These are phyloP conservation scores for Calonectria pseudoreteaudii DNA, from an alignment of 2,329 filamentous ascomycete species.

Conservation along the genomic window DNA sequence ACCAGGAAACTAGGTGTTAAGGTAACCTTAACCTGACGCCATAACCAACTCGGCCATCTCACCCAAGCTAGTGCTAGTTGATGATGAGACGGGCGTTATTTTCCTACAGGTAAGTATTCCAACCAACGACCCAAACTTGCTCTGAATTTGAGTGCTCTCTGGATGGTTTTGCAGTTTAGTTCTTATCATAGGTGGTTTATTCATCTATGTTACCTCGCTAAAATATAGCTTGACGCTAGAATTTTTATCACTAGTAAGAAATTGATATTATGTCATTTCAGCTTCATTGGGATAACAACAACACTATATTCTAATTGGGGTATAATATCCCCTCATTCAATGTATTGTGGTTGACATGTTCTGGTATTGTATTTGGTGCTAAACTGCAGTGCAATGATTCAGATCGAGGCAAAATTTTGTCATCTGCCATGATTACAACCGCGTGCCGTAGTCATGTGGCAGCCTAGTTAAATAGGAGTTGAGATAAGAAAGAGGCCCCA, in stretches of 20 bases:
- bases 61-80: constrained; percentile 25
- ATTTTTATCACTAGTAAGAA: not conserved
- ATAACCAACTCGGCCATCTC: constrained; percentile 47
- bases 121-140: not conserved
- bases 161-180: not conserved
- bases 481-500: not conserved
- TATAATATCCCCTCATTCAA: not conserved
- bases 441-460: not conserved
- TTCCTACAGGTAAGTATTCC: not conserved
- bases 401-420: not conserved
- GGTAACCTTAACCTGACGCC: constrained; percentile 45
- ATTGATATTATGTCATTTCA: not conserved
- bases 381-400: not conserved
- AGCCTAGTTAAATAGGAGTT: not conserved
- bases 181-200: not conserved
- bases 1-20: constrained; percentile 41
- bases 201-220: not conserved
- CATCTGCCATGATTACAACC: not conserved
- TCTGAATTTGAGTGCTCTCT: not conserved
- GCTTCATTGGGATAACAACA: not conserved
- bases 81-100: not conserved
- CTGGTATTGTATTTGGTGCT: not conserved
- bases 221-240: not conserved
- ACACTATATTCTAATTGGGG: not conserved
- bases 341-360: not conserved